Conservation (phyloP, 805 yeast genomes). For the Yarrowia bubula region DNA sequence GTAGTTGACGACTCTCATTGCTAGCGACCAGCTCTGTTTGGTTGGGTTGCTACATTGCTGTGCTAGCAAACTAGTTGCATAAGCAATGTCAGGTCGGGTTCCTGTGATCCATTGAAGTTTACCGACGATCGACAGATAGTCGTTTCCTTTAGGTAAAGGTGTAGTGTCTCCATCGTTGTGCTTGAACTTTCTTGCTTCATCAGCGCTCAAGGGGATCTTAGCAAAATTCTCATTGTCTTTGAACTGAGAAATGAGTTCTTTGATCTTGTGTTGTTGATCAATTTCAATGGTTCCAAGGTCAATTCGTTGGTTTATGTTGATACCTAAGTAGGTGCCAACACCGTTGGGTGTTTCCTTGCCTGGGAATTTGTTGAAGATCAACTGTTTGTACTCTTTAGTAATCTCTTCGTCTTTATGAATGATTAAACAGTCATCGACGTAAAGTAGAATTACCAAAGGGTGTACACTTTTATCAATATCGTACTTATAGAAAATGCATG, state of each 20-base stretch:
- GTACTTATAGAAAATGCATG: too few species aligned
- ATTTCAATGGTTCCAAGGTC: too few species aligned
- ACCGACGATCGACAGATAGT: background rate
- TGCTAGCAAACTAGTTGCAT: background rate
- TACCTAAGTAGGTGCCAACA: background rate
- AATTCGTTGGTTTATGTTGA: background rate
- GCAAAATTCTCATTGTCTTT: background rate
- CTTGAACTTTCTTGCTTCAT: background rate
- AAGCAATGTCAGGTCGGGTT: background rate
- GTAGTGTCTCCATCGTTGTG: background rate
- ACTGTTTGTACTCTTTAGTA: too few species aligned
- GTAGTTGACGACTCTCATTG: background rate
- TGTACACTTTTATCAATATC: too few species aligned
- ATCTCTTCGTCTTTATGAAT: too few species aligned
- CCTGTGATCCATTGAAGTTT: background rate
- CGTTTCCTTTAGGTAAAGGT: background rate
- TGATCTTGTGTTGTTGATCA: too few species aligned
- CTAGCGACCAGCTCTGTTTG: background rate
- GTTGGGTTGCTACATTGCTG: background rate
- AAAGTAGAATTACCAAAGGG: too few species aligned
- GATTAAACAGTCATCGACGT: too few species aligned
- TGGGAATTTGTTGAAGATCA: background rate
- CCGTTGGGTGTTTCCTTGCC: background rate
- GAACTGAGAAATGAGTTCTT: background rate
- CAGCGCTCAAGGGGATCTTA: background rate